Percentiles rank a stretch among this genome's conserved stretches.
Conservation (phyloP, 441 rosid genomes). For the Brassica hybrid region DNA sequence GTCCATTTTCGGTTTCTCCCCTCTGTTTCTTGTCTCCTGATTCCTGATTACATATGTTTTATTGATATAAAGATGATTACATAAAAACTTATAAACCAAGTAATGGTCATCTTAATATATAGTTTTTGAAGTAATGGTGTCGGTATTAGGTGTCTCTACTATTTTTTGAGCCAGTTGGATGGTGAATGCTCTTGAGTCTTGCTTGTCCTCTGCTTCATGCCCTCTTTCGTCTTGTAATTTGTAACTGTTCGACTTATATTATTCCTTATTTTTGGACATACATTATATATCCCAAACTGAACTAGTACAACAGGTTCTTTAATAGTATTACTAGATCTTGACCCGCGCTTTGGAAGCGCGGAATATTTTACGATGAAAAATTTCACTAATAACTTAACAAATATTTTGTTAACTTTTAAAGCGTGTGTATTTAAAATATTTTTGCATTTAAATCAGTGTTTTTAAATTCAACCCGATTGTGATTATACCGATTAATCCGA, state of each 20-base stretch:
- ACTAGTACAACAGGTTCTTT: conserved; percentile 24
- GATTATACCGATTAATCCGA: no score
- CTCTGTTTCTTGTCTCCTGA: neutral
- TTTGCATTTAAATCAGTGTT: no score
- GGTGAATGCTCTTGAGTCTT: conserved; percentile 14
- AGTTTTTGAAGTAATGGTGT: conserved; percentile 16
- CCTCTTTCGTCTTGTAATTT: conserved; percentile 39
- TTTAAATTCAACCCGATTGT: no score
- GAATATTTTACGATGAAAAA: no score
- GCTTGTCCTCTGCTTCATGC: conserved; percentile 30
- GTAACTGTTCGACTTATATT: conserved; percentile 32
- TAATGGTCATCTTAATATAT: neutral
- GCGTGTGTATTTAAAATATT: no score
- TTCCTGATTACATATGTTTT: neutral
- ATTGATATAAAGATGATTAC: neutral
- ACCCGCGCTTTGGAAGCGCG: no score
- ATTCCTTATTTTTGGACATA: conserved; percentile 30
- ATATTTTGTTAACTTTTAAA: no score
- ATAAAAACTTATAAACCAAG: neutral
- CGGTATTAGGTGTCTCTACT: conserved; percentile 31
- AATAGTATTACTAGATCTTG: no score
- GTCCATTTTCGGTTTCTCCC: neutral
- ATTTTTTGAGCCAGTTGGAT: conserved; percentile 28
- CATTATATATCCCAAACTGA: conserved; percentile 1
- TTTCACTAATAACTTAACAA: no score